phyloP scores from a whole-genome alignment of 225 moss, liverwort and hornwort species.

The Climacium dendroides region DNA sequence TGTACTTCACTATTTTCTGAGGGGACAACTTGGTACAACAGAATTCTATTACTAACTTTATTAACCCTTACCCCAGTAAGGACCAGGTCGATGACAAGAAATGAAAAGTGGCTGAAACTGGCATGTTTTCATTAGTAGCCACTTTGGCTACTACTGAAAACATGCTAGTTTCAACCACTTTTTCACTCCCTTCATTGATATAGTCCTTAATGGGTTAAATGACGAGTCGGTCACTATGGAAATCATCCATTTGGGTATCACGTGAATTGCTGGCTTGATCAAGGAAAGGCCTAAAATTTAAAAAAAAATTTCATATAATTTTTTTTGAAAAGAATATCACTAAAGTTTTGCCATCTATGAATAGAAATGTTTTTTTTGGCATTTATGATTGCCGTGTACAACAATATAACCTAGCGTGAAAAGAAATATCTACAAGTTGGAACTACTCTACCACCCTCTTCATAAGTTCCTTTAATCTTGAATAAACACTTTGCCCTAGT shows the following conservation, averaged over 20 bases:
- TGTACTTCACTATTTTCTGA: neutral
- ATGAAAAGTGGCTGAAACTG: no score
- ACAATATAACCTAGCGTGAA: neutral
- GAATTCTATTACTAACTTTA: no score
- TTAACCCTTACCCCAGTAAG: no score
- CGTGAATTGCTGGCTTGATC: no score
- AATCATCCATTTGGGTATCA: no score
- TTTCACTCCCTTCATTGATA: no score
- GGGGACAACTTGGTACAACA: neutral
- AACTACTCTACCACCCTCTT: fast-evolving
- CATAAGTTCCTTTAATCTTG: neutral
- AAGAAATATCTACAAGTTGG: neutral
- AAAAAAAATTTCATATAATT: fast-evolving
- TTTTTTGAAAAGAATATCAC: neutral
- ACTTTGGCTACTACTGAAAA: no score
- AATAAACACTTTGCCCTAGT: fast-evolving
- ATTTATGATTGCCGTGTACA: fast-evolving
- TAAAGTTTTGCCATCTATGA: neutral
- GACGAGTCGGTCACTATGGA: no score
- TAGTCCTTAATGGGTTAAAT: no score
- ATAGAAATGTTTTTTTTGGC: neutral
- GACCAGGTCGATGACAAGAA: no score
- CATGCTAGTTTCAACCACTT: no score
- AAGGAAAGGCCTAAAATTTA: fast-evolving
- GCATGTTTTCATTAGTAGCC: no score